phyloP scores from a whole-genome alignment of 805 yeast genomes.

The Barnettozyma siamensis region DNA sequence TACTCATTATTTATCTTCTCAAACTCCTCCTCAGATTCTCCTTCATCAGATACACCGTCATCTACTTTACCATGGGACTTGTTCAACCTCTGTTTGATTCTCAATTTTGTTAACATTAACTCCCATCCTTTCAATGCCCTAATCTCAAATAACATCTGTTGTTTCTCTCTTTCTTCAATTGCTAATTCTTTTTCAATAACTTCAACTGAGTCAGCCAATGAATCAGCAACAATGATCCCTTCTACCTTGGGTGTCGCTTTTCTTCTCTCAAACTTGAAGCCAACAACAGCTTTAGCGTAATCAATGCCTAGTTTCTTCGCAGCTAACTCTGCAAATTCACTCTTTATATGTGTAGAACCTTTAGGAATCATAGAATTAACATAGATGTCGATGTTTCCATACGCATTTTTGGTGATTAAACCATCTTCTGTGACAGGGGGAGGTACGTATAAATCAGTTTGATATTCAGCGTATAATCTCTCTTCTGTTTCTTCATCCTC shows the following conservation, averaged over 20 bases:
- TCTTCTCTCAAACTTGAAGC: constrained; percentile 65
- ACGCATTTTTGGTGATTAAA: constrained; percentile 64
- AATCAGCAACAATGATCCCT: constrained; percentile 70
- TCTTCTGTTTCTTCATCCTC: constrained; percentile 45
- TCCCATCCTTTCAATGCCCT: constrained; percentile 45
- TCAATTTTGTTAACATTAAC: constrained; percentile 36
- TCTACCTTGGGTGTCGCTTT: constrained; percentile 57
- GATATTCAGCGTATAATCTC: constrained; percentile 69
- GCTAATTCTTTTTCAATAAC: constrained; percentile 43
- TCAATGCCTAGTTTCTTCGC: constrained; percentile 67
- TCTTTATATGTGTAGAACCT: constrained; percentile 59
- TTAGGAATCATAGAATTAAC: constrained; percentile 75
- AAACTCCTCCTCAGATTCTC: constrained; percentile 15
- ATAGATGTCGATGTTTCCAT: constrained; percentile 80
- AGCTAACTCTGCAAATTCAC: constrained; percentile 57
- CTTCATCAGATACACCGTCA: constrained; percentile 8
- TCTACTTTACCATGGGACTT: constrained; percentile 36
- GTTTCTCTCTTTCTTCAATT: constrained; percentile 38
- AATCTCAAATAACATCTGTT: constrained; percentile 37
- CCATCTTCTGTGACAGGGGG: constrained; percentile 53
- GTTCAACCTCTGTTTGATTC: constrained; percentile 39
- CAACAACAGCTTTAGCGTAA: constrained; percentile 81
- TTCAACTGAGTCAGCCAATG: constrained; percentile 54
- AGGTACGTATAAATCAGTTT: constrained; percentile 68
- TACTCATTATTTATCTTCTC: constrained; percentile 16